These are phyloP conservation scores for Penicillium tannophilum DNA, from an alignment of 495 filamentous ascomycete genomes.

Conservation along the genomic window DNA sequence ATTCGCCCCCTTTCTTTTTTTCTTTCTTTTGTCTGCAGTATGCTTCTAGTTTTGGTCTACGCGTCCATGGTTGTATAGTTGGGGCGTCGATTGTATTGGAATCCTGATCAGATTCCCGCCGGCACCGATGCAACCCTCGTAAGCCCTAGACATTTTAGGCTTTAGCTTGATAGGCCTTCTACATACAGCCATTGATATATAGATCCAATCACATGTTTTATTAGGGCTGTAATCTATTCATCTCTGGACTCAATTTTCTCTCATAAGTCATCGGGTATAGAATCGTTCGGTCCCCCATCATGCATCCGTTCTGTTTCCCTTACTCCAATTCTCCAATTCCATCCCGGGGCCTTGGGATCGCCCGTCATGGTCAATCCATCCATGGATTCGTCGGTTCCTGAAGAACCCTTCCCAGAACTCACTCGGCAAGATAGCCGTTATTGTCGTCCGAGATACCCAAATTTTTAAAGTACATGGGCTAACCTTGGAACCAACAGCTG, in stretches of 20 bases:
- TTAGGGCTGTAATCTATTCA: background rate
- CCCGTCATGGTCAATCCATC: constrained; percentile 1
- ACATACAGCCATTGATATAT: background rate
- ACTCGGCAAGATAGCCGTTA: background rate
- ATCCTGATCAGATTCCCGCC: constrained; percentile 14
- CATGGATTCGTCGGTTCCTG: background rate
- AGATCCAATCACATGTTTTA: background rate
- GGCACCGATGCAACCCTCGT: constrained; percentile 7
- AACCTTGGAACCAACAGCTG: background rate
- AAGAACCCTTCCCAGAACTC: background rate
- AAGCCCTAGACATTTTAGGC: background rate
- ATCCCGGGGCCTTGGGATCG: background rate
- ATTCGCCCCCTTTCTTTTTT: too few relatives aligned
- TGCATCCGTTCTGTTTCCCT: background rate
- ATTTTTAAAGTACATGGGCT: background rate
- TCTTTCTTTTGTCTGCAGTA: too few relatives aligned
- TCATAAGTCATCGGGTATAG: background rate
- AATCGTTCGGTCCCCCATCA: background rate
- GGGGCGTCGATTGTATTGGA: background rate
- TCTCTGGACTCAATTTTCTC: too few relatives aligned
- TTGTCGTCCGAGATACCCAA: background rate
- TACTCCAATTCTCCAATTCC: background rate
- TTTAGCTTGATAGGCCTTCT: background rate
- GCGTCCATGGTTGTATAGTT: background rate
- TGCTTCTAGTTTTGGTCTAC: background rate